A percentile compares a stretch with the other conserved stretches of the same genome.
phyloP scores from a whole-genome alignment of 768 basidiomycete genomes.

The Lentinula edodes region DNA sequence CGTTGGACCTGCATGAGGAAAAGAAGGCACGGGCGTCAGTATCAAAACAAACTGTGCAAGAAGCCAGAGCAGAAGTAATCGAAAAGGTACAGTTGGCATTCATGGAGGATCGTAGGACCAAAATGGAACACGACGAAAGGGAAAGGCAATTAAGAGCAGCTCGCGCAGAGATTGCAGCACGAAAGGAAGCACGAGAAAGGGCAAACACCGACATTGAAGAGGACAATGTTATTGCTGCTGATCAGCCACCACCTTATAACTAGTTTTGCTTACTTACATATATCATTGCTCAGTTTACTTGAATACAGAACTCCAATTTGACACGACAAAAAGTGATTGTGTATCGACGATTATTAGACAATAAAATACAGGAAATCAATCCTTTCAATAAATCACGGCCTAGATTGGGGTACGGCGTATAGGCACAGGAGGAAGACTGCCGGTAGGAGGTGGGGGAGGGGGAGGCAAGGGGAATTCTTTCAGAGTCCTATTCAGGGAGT shows the following conservation, averaged over 20 bases:
- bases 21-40: slow-evolving; percentile 43
- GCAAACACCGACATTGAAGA: slow-evolving; percentile 7
- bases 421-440: slow-evolving; percentile 2
- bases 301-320: background rate
- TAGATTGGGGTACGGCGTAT: background rate
- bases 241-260: slow-evolving; percentile 14
- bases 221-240: slow-evolving; percentile 6
- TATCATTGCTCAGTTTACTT: background rate
- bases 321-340: too few relatives aligned
- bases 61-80: slow-evolving; percentile 44
- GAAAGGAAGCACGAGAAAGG: slow-evolving; percentile 12
- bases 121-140: slow-evolving; percentile 47
- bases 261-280: background rate
- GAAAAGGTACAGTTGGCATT: slow-evolving; percentile 70
- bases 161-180: slow-evolving; percentile 23
- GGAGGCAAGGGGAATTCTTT: slow-evolving; percentile 36
- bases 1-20: slow-evolving; percentile 45
- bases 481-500: slow-evolving; percentile 16
- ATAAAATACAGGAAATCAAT: background rate
- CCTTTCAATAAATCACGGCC: background rate
- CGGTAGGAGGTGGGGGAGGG: slow-evolving; percentile 14
- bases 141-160: slow-evolving; percentile 49
- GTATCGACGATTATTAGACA: background rate
- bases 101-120: slow-evolving; percentile 69
- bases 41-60: slow-evolving; percentile 54